These are phyloP conservation scores for Vigna reflexopilosa DNA, from an alignment of 306 rosid genomes.

Conservation along the genomic window DNA sequence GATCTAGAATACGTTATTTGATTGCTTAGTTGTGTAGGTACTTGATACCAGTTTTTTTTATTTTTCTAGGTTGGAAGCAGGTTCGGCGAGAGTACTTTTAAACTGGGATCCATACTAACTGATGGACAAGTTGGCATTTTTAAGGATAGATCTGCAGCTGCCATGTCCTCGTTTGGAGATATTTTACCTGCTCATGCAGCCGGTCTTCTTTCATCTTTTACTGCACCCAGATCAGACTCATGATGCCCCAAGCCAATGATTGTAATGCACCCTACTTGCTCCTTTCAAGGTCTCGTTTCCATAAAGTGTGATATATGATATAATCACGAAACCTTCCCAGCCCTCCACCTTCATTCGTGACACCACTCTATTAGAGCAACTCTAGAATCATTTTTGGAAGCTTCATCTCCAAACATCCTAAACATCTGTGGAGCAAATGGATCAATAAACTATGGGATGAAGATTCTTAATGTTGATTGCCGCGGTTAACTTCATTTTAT, in stretches of 20 bases:
- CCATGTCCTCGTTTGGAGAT: constrained; percentile 97
- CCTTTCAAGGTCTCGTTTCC: constrained; percentile 33
- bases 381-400: constrained; percentile 31
- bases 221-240: constrained; percentile 91
- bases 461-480: constrained; percentile 40
- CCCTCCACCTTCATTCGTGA: constrained; percentile 13
- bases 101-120: constrained; percentile 87
- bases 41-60: constrained; percentile 28
- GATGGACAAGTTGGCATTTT: constrained; percentile 98
- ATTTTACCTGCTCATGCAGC: constrained; percentile 97
- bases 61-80: constrained; percentile 84
- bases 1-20: constrained; percentile 35
- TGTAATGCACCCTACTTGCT: constrained; percentile 28
- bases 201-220: constrained; percentile 94
- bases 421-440: constrained; percentile 43
- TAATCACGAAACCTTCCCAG: constrained; percentile 24
- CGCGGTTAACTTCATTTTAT: constrained; percentile 23
- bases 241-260: constrained; percentile 49
- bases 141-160: constrained; percentile 90
- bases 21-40: constrained; percentile 29
- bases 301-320: constrained; percentile 28
- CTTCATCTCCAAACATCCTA: constrained; percentile 42
- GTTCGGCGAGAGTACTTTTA: constrained; percentile 97
- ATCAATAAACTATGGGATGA: constrained; percentile 22
- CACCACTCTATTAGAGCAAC: constrained; percentile 29